Base-by-base conservation (phyloP, 202 grass and related monocot genomes). In the Miscanthus sacchariflorus region DNA sequence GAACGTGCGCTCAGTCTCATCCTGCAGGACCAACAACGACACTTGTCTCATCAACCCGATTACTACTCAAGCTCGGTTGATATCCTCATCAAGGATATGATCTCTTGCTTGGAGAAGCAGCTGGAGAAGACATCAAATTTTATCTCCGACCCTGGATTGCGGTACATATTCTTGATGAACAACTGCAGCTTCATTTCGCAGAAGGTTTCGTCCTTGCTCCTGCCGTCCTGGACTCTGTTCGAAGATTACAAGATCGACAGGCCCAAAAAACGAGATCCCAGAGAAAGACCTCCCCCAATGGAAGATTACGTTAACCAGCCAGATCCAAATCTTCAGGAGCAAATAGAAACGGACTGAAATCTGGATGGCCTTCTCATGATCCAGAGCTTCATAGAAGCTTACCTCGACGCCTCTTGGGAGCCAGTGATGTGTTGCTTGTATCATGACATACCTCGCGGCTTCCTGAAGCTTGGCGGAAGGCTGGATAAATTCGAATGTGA, bases 121-220 rank as follows among this genome's bases (percentile, higher is more conserved):
- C 42, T 85, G 10, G 72, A 25, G 72, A 13, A 77, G 15, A 0
- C 36, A 0, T 85, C 83, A 11, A 21, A 67, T 49, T 76, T 43
- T 2, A 77, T 85, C 27, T 25, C 61, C 0, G 73, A 77, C 8
- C 19, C 58, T 9, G 73, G 73, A 18, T 7, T 54, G 13, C 19
- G 83, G 28, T 77, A 49, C 83, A 52, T 77, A 24, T 77, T 77
- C 72, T 52, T 85, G 59, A 75, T 85, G 56, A 85, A 85, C 59
- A 85, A 85, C 4, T 77, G 12, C 40, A 28, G 24, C 14, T 84
- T 64, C 70, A 24, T 64, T 0, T 64, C 24, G 3, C 14, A 43
- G 42, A 65, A 65, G 27, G 42, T 76, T 65, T 27, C 25, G 0
- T 68, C 72, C 25, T 25, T 85, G 58, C 23, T 66, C 11, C 59